phyloP scores from a whole-genome alignment of 441 rosid genomes.

The Gossypium trilobum region DNA sequence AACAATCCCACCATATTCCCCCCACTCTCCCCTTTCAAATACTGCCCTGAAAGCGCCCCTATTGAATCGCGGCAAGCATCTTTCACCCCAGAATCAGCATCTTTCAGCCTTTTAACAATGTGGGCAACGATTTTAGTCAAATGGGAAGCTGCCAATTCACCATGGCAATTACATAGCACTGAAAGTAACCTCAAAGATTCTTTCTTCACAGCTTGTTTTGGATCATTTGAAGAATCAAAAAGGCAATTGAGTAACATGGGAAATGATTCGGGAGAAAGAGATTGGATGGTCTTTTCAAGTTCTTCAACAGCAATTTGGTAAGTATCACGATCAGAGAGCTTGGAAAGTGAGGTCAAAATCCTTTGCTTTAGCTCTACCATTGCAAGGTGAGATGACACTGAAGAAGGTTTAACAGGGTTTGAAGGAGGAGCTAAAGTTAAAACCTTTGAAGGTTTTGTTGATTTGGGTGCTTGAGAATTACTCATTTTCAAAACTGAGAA shows the following conservation, averaged over 20 bases:
- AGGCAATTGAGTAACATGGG: slow-evolving; percentile 82
- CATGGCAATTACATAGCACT: slow-evolving; percentile 43
- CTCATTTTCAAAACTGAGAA: slow-evolving; percentile 37
- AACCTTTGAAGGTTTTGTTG: slow-evolving; percentile 36
- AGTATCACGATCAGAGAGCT: slow-evolving; percentile 88
- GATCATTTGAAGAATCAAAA: slow-evolving; percentile 68
- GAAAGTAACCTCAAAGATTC: slow-evolving; percentile 72
- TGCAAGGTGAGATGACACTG: slow-evolving; percentile 68
- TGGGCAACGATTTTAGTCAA: slow-evolving; percentile 60
- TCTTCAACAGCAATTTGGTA: slow-evolving; percentile 89
- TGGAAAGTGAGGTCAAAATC: slow-evolving; percentile 69
- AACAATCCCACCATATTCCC: slow-evolving; percentile 55
- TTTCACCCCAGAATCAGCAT: slow-evolving; percentile 76
- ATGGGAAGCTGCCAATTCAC: slow-evolving; percentile 56
- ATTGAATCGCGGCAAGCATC: slow-evolving; percentile 76
- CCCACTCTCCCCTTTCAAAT: slow-evolving; percentile 42
- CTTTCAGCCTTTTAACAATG: slow-evolving; percentile 62
- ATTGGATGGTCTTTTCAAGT: slow-evolving; percentile 57
- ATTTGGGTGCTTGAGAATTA: slow-evolving; percentile 35
- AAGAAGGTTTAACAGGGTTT: slow-evolving; percentile 39
- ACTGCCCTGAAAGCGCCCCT: slow-evolving; percentile 61
- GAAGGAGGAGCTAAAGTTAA: slow-evolving; percentile 23
- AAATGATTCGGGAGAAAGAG: slow-evolving; percentile 59
- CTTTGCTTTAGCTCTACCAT: slow-evolving; percentile 89
- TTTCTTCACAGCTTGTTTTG: slow-evolving; percentile 79